Conservation (phyloP, 2,329 filamentous ascomycete species). For the Fusarium musae region DNA sequence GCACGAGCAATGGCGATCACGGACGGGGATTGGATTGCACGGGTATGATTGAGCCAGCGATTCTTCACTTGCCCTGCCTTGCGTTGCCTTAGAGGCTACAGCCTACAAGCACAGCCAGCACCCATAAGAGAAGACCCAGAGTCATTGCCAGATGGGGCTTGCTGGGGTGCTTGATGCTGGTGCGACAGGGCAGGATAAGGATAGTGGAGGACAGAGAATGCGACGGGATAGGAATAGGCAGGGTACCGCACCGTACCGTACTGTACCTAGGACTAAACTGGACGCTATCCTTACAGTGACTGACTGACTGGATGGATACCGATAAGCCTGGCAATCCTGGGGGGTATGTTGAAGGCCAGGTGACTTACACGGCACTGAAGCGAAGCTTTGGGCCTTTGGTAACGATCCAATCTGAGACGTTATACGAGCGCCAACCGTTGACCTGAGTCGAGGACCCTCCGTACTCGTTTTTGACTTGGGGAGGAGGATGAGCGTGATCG, state of each 20-base stretch:
- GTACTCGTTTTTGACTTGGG: background rate
- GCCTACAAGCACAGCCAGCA: slow-evolving; percentile 21
- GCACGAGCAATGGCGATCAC: slow-evolving; percentile 38
- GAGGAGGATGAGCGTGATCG: slow-evolving; percentile 36
- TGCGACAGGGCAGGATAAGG: slow-evolving; percentile 36
- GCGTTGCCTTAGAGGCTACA: slow-evolving; percentile 5
- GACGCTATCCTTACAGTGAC: background rate
- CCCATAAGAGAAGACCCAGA: background rate
- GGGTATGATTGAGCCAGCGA: slow-evolving; percentile 28
- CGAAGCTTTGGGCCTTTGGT: slow-evolving; percentile 29
- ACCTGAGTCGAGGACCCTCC: slow-evolving; percentile 25
- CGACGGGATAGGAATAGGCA: slow-evolving; percentile 27
- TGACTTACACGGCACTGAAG: slow-evolving; percentile 43
- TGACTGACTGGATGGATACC: slow-evolving; percentile 10
- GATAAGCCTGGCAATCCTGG: slow-evolving; percentile 7
- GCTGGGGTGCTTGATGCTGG: slow-evolving; percentile 30
- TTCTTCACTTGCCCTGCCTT: slow-evolving; percentile 12
- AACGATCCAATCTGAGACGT: slow-evolving; percentile 27
- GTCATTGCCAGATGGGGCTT: slow-evolving; percentile 13
- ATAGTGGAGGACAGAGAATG: slow-evolving; percentile 22
- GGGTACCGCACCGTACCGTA: background rate
- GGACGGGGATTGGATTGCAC: slow-evolving; percentile 23
- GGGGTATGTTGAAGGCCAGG: slow-evolving; percentile 27
- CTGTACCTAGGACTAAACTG: slow-evolving; percentile 9
- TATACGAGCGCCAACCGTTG: slow-evolving; percentile 40